Evolutionary conservation across 352 stramenopile species (phyloP).

Genomic region (Phytopythium litorale): DNA sequence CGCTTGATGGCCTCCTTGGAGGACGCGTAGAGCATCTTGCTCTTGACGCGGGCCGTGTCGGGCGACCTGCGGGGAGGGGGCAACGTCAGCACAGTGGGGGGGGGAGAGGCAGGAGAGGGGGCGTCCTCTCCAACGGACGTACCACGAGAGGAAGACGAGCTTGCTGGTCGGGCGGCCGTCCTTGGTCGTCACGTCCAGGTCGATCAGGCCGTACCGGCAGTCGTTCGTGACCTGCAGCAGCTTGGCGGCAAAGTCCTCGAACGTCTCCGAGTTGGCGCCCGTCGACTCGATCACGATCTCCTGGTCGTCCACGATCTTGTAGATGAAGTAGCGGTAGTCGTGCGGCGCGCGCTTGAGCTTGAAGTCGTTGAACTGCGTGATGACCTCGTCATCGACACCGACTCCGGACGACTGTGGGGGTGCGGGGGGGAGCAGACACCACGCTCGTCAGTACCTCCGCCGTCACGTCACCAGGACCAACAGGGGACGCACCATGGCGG

Average conservation of each 20-base stretch:
- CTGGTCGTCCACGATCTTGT: constrained; percentile 92
- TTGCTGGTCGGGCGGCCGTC: constrained; percentile 88
- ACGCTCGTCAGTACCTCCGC: too few species aligned
- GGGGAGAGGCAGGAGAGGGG: too few species aligned
- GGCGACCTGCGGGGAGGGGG: constrained; percentile 44
- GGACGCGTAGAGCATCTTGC: constrained; percentile 95
- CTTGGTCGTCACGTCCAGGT: constrained; percentile 88
- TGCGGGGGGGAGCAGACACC: too few species aligned
- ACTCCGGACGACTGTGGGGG: constrained; percentile 89
- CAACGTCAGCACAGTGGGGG: not conserved
- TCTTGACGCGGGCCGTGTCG: constrained; percentile 90
- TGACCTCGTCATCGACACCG: constrained; percentile 90
- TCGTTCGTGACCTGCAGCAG: constrained; percentile 69
- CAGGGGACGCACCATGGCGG: constrained; percentile 18
- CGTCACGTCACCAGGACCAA: not conserved
- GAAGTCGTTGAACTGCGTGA: constrained; percentile 94
- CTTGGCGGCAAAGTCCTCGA: constrained; percentile 87
- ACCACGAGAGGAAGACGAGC: constrained; percentile 91
- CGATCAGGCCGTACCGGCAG: constrained; percentile 88
- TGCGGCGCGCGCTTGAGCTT: constrained; percentile 92
- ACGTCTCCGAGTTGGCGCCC: constrained; percentile 70
- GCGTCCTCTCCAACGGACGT: not conserved
- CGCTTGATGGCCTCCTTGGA: constrained; percentile 95
- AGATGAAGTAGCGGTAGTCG: constrained; percentile 95
- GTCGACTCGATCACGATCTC: constrained; percentile 93